Base-by-base conservation (phyloP, 768 basidiomycete species). In the Lactifluus piperatus region DNA sequence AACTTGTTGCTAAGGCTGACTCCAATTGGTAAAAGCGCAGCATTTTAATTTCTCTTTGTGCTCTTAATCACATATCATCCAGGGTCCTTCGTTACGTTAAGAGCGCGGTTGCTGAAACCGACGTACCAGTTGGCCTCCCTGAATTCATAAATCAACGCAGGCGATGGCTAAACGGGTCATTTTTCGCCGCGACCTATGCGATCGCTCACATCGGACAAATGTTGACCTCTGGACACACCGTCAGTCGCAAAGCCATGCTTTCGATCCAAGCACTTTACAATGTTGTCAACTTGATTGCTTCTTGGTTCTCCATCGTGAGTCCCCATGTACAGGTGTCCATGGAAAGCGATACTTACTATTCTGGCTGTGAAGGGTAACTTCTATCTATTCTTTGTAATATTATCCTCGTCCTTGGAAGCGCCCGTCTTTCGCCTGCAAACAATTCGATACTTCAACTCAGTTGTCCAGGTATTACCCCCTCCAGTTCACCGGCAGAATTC, bases 31-130 rank as follows among this genome's bases (percentile, higher is more conserved):
- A 58, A 54, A 76, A 66, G 67, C 71, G 27, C 29, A n/a, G 70
- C 69, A 46, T 65, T 75, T 16, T 32, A 30, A 13, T 45, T 65
- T 16, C 65, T 64, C 32, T 64, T 63, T 54, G 55, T 65, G 0
- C 2, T 3, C 65, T 26, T 70, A 8, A 48, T 56, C 7, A 47
- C 22, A 11, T 10, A 22, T 10, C 44, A 44, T 44, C 64, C 62
- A 97, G 95, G 95, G 79, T 91, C n/a, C 80, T 99, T 52, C 91
- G 89, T 77, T 99, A 97, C 68, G 94, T 98, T 67, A 91, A 91
- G 70, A 88, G 90, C 27, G 94, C 94, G 4, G 83, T 91, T 51
- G 94, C 86, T 18, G 90, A 93, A 70, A 95, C 93, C 0, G 94
- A 97, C 71, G 94, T 97, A 5, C 94, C 94, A 2, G 94, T 95